Evolutionary conservation across 2,329 filamentous ascomycete species (phyloP).

Genomic region (Zalaria obscura): DNA sequence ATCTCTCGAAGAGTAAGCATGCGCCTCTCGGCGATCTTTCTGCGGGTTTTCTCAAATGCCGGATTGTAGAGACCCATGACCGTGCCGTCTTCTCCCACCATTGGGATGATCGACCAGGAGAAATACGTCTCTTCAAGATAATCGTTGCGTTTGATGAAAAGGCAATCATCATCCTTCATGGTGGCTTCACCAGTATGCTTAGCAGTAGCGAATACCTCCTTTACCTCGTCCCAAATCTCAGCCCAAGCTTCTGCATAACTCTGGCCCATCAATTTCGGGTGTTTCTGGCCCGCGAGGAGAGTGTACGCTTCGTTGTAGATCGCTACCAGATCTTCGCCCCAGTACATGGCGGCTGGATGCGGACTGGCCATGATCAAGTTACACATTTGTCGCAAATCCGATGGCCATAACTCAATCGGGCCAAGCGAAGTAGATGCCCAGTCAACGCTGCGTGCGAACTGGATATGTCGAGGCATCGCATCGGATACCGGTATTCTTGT

Average conservation of each 20-base stretch:
- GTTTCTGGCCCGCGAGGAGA: conserved; percentile 59
- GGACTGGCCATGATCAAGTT: conserved; percentile 72
- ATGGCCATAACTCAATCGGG: conserved; percentile 59
- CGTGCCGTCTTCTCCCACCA: conserved; percentile 55
- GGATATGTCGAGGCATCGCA: conserved; percentile 54
- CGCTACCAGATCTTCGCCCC: conserved; percentile 54
- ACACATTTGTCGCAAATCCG: conserved; percentile 61
- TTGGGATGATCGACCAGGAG: conserved; percentile 67
- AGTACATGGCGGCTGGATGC: conserved; percentile 56
- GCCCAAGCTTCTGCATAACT: conserved; percentile 54
- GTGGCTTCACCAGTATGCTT: conserved; percentile 59
- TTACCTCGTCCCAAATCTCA: conserved; percentile 61
- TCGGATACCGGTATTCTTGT: conserved; percentile 53
- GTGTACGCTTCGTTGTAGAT: conserved; percentile 65
- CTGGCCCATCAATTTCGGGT: conserved; percentile 61
- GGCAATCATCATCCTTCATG: conserved; percentile 70
- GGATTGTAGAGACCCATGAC: conserved; percentile 62
- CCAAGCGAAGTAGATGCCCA: conserved; percentile 63
- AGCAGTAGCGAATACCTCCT: conserved; percentile 54
- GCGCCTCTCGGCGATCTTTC: conserved; percentile 63
- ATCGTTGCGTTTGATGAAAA: conserved; percentile 56
- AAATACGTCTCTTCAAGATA: conserved; percentile 71
- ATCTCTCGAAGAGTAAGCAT: conserved; percentile 70
- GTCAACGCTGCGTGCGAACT: conserved; percentile 55
- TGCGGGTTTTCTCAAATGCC: conserved; percentile 65